Evolutionary conservation across 1,284 basidiomycete genomes (phyloP).

Genomic region (Cystobasidiaceae sp.): DNA sequence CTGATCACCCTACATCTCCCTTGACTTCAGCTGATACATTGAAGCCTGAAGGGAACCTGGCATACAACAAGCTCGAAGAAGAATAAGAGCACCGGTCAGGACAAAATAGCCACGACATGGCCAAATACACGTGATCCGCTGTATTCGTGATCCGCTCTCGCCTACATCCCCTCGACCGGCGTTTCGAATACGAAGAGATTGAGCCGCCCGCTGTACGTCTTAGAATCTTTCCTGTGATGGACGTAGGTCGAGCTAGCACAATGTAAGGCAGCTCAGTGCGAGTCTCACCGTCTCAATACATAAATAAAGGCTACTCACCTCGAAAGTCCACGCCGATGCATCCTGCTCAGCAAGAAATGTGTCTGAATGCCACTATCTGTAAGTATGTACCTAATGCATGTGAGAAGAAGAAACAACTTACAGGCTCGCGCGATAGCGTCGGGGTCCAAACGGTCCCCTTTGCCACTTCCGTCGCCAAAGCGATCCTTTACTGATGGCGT

Average conservation of each 20-base stretch:
- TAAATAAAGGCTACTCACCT: neutral
- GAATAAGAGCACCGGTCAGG: no score
- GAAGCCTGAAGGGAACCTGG: no score
- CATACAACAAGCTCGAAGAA: no score
- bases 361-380: neutral
- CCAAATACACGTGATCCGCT: no score
- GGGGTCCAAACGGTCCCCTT: constrained; percentile 13
- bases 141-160: no score
- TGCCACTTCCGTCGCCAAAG: neutral
- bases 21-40: no score
- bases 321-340: neutral
- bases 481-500: neutral
- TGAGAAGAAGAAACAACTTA: constrained; percentile 2
- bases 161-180: no score
- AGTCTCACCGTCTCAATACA: neutral
- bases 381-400: neutral
- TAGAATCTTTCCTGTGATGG: constrained; percentile 30
- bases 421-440: constrained; percentile 27
- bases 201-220: neutral
- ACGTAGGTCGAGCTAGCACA: constrained; percentile 16
- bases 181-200: neutral
- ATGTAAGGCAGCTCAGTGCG: neutral
- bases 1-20: no score
- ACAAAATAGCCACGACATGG: no score
- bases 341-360: constrained; percentile 3